These are phyloP conservation scores for Medicago ruthenica DNA, from an alignment of 306 rosid species.

Conservation along the genomic window DNA sequence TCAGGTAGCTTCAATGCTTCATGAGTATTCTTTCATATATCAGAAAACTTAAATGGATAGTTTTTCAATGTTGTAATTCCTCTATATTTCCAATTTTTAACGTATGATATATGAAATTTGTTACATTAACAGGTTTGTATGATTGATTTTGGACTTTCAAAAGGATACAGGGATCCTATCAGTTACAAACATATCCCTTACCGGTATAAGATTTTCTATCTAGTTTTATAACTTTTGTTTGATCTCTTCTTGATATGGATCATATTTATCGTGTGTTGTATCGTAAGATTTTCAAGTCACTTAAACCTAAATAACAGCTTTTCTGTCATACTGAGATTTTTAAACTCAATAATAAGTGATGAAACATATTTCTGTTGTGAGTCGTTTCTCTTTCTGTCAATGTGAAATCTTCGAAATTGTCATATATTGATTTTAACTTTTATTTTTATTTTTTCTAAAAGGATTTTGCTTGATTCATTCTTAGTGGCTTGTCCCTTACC, in stretches of 20 bases:
- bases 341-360: neutral
- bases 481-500: neutral
- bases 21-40: conserved; percentile 18
- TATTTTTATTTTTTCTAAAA: too few relatives aligned
- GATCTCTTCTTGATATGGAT: too few relatives aligned
- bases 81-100: conserved; percentile 19
- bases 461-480: neutral
- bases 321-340: neutral
- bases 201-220: conserved; percentile 50
- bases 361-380: neutral
- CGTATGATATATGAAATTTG: conserved; percentile 13
- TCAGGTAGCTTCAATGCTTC: conserved; percentile 55
- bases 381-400: neutral
- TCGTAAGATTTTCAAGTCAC: too few relatives aligned
- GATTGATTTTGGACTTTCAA: conserved; percentile 85
- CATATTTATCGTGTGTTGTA: too few relatives aligned
- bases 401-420: too few relatives aligned
- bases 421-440: too few relatives aligned
- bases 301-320: neutral
- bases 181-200: conserved; percentile 75
- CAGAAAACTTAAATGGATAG: neutral
- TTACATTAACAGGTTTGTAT: conserved; percentile 59
- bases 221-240: too few relatives aligned
- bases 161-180: conserved; percentile 65
- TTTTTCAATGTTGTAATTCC: conserved; percentile 5